phyloP scores from a whole-genome alignment of 305 asterid genomes.

The Salvia sclarea region DNA sequence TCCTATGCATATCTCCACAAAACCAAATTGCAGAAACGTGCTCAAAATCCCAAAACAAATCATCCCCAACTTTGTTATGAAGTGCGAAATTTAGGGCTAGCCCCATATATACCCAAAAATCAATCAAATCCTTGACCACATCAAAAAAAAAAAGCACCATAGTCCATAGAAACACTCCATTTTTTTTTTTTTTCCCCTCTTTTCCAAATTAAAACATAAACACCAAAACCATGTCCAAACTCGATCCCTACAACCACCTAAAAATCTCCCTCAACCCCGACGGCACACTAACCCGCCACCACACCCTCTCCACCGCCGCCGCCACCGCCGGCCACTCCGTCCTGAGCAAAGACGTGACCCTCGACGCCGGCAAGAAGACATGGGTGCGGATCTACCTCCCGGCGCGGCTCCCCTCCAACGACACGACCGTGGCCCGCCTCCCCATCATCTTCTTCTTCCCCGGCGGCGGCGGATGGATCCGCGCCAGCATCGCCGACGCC shows the following conservation, averaged over 20 bases:
- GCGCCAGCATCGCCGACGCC: conserved; percentile 35
- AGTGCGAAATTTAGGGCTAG: conserved; percentile 26
- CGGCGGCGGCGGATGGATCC: conserved; percentile 59
- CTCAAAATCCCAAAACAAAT: too few species aligned
- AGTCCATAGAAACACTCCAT: neutral
- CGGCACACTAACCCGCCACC: conserved; percentile 65
- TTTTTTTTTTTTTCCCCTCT: too few species aligned
- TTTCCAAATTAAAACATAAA: neutral
- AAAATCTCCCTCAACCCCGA: conserved; percentile 50
- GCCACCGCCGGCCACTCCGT: conserved; percentile 52
- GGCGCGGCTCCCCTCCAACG: conserved; percentile 48
- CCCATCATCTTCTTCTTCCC: conserved; percentile 70
- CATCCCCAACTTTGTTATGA: neutral
- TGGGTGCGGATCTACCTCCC: conserved; percentile 75
- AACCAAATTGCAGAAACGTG: too few species aligned
- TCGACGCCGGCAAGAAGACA: conserved; percentile 52
- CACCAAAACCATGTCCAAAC: conserved; percentile 49
- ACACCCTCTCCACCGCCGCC: conserved; percentile 47
- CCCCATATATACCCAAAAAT: conserved; percentile 14
- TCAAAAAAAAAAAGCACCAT: neutral
- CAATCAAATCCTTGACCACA: neutral
- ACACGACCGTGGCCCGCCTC: conserved; percentile 49
- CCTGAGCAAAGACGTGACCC: conserved; percentile 66
- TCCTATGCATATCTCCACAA: too few species aligned
- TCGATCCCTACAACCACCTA: conserved; percentile 74